Evolutionary conservation across 345 rosid genomes (phyloP), one percentile per base, ranked within the genome.

Genomic region (Eucalyptus albens): DNA sequence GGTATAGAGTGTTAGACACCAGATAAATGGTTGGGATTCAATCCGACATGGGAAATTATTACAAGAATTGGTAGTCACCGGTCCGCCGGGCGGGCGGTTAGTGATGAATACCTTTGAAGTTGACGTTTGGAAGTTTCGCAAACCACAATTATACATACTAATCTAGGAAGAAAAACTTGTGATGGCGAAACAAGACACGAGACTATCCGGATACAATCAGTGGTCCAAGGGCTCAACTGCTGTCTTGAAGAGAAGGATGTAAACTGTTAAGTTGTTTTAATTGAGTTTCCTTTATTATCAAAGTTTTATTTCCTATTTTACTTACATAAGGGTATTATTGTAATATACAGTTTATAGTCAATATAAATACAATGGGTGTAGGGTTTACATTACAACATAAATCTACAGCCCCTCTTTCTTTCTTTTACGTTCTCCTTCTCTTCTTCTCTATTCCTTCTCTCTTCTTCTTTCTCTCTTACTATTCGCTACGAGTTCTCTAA

Each of bases 221-320:
- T 93, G 96, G 81, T 94, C 96, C 91, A 97, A 91, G 59, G 98
- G 99, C 93, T 97, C 99, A 69, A 97, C 99, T 15, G 95, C 96
- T 50, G 99, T 97, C 96, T 92, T 97, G 94, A 96, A 97, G 89
- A 97, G 98, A 89, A 97, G 98, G 93, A 97, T 93, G 89, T 97
- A 95, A n/a, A n/a, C n/a, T n/a, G n/a, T n/a, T n/a, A n/a, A n/a
- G n/a, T n/a, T n/a, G n/a, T n/a, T n/a, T n/a, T n/a, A n/a, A n/a
- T n/a, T n/a, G n/a, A n/a, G n/a, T n/a, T n/a, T n/a, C n/a, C n/a
- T n/a, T n/a, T n/a, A n/a, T n/a, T n/a, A n/a, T n/a, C n/a, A n/a
- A n/a, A n/a, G n/a, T n/a, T n/a, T n/a, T n/a, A n/a, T n/a, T n/a
- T n/a, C n/a, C n/a, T n/a, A n/a, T n/a, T n/a, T n/a, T n/a, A n/a